A percentile compares a stretch with the other conserved stretches of the same genome.
These are phyloP conservation scores for Brachypodium distachyon DNA, from an alignment of 202 grass and related monocot species.

Conservation along the genomic window DNA sequence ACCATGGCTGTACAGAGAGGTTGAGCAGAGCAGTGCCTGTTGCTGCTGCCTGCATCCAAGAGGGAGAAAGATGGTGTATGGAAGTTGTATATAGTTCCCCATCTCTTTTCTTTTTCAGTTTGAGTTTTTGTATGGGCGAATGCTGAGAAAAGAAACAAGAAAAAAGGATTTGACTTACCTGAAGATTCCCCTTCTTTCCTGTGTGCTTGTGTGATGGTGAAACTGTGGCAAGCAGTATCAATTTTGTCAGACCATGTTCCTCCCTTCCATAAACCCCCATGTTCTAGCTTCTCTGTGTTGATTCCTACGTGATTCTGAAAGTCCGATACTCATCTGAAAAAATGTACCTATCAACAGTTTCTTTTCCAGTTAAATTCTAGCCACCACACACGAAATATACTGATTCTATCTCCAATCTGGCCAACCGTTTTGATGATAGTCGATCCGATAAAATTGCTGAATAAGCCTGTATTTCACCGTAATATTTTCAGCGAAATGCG, in stretches of 20 bases:
- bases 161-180: background rate
- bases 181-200: background rate
- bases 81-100: slow-evolving; percentile 28
- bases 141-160: slow-evolving; percentile 1
- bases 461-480: too few species aligned
- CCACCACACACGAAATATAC: background rate
- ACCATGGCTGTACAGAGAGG: slow-evolving; percentile 29
- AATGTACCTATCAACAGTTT: background rate
- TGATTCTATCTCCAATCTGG: background rate
- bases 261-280: background rate
- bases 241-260: background rate
- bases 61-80: background rate
- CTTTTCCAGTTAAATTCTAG: background rate
- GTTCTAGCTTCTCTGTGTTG: background rate
- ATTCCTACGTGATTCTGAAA: too few species aligned
- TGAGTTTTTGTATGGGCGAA: slow-evolving; percentile 23
- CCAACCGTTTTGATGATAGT: background rate
- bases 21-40: background rate
- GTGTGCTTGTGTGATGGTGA: background rate
- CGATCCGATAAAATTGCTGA: too few species aligned
- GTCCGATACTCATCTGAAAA: background rate
- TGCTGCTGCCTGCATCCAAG: slow-evolving; percentile 20
- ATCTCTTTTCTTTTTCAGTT: background rate
- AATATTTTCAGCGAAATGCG: background rate
- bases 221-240: background rate